phyloP scores from a whole-genome alignment of 208 protist genomes.

The Acanthamoeba royreba region DNA sequence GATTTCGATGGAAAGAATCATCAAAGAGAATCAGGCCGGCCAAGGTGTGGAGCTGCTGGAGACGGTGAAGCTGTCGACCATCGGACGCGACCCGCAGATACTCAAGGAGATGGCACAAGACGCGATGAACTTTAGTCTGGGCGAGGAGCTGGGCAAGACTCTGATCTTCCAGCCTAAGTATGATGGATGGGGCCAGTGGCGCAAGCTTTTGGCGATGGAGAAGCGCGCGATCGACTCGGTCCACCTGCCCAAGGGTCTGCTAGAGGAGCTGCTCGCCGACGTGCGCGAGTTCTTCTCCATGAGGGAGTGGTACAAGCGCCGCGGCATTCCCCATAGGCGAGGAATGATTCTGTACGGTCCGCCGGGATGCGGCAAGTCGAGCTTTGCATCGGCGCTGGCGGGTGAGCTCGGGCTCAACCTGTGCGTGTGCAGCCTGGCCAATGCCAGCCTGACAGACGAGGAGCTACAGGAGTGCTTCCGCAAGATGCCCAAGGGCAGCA shows the following conservation, averaged over 20 bases:
- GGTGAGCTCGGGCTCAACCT: conserved; percentile 89
- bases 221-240: not conserved
- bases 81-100: not conserved
- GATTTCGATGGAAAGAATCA: not conserved
- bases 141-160: not conserved
- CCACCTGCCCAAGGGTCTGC: not conserved
- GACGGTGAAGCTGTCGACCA: not conserved
- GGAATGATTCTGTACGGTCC: not conserved
- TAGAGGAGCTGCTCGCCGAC: not conserved
- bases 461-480: conserved; percentile 80
- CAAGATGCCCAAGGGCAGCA: conserved; percentile 83
- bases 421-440: conserved; percentile 78
- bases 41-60: not conserved
- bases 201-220: not conserved
- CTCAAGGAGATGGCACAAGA: not conserved
- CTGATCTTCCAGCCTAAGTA: not conserved
- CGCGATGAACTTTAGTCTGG: not conserved
- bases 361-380: not conserved
- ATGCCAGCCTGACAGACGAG: not conserved
- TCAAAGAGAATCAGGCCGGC: not conserved
- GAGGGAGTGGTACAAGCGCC: not conserved
- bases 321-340: not conserved
- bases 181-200: not conserved
- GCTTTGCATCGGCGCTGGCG: conserved; percentile 79
- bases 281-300: not conserved